Conservation (phyloP, 495 filamentous ascomycete genomes). For the Daldinia concentrica region DNA sequence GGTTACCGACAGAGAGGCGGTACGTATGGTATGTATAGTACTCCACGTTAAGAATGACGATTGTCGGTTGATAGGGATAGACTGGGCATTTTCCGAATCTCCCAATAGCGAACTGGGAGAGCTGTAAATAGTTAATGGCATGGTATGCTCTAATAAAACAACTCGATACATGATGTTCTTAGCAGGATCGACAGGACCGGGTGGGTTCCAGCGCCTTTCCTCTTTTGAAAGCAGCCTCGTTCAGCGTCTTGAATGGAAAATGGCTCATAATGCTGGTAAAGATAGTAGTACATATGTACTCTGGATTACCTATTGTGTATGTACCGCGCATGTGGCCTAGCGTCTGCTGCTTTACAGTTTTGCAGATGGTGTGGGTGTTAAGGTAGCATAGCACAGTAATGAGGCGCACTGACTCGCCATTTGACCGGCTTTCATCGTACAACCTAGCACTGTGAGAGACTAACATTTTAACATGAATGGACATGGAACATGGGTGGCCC, state of each 20-base stretch:
- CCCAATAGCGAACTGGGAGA: constrained; percentile 12
- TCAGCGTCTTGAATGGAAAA: constrained; percentile 32
- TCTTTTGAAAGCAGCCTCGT: constrained; percentile 34
- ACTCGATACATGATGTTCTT: constrained; percentile 22
- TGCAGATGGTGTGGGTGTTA: constrained; percentile 13
- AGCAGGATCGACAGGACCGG: constrained; percentile 37
- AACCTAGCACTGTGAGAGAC: constrained; percentile 31
- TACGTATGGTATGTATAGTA: constrained; percentile 22
- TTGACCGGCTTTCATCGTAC: constrained; percentile 1
- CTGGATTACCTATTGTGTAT: constrained; percentile 44
- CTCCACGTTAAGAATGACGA: constrained; percentile 44
- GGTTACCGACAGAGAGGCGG: constrained; percentile 16
- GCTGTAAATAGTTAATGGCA: constrained; percentile 35
- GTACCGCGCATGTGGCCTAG: constrained; percentile 30
- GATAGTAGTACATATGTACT: constrained; percentile 2
- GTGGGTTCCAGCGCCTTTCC: constrained; percentile 38
- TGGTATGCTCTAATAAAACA: constrained; percentile 40
- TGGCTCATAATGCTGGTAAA: constrained; percentile 41
- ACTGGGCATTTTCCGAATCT: constrained; percentile 32
- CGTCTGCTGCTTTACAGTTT: constrained; percentile 31
- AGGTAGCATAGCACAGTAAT: constrained; percentile 36
- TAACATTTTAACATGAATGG: constrained; percentile 21
- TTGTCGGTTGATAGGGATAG: constrained; percentile 38
- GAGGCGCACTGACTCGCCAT: constrained; percentile 35
- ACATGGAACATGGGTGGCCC: constrained; percentile 38